phyloP scores from a whole-genome alignment of 2,329 filamentous ascomycete species.

The Paraphoma sp. region DNA sequence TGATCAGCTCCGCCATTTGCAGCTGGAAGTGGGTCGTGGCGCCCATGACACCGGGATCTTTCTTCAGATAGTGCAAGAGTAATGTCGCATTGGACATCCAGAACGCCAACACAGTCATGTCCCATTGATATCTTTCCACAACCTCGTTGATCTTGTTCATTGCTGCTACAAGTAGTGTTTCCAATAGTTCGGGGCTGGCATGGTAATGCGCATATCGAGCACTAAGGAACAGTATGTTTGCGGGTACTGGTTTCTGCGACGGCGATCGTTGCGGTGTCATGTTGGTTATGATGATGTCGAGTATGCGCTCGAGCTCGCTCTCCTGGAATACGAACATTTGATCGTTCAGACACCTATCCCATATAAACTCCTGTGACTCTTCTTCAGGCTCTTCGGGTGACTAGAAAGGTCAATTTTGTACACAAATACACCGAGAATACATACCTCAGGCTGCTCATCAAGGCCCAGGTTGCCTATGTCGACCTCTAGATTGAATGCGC shows the following conservation, averaged over 20 bases:
- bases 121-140: constrained; percentile 96
- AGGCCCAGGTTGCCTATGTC: constrained; percentile 94
- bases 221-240: constrained; percentile 95
- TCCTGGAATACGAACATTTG: constrained; percentile 99
- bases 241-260: constrained; percentile 96
- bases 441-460: constrained; percentile 91
- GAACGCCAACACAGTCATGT: constrained; percentile 98
- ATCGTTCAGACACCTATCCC: constrained; percentile 91
- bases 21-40: constrained; percentile 89
- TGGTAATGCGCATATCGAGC: constrained; percentile 97
- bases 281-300: constrained; percentile 95
- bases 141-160: constrained; percentile 98
- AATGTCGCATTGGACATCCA: constrained; percentile 98
- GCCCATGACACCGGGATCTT: constrained; percentile 81
- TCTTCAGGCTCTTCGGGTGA: constrained; percentile 79
- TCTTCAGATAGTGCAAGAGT: constrained; percentile 95
- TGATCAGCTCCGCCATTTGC: constrained; percentile 91
- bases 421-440: constrained; percentile 27
- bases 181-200: constrained; percentile 82
- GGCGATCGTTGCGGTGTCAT: constrained; percentile 97
- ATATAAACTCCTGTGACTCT: constrained; percentile 93
- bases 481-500: constrained; percentile 93
- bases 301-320: constrained; percentile 85
- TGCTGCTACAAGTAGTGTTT: constrained; percentile 79
- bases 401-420: constrained; percentile 32